These are phyloP conservation scores for Microcos paniculata DNA, from an alignment of 345 rosid species.

Conservation along the genomic window DNA sequence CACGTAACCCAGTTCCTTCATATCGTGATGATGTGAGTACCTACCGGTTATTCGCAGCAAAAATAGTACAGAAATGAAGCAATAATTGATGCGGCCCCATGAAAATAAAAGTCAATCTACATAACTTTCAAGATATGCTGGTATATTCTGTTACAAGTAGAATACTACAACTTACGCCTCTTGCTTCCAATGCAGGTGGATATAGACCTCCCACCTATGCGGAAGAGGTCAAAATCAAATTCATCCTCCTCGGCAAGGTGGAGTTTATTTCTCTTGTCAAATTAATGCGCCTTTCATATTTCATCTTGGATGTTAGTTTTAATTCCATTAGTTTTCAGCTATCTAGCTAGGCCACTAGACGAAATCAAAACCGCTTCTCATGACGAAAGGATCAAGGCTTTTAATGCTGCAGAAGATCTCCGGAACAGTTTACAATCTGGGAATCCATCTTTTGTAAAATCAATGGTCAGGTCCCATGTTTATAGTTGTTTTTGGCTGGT, in stretches of 20 bases:
- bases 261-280: not conserved
- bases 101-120: too few species aligned
- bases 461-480: constrained; percentile 76
- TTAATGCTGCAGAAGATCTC: constrained; percentile 44
- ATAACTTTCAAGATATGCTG: not conserved
- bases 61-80: not conserved
- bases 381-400: constrained; percentile 40
- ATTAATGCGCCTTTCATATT: not conserved
- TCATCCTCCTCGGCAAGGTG: constrained; percentile 43
- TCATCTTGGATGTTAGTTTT: not conserved
- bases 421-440: constrained; percentile 34
- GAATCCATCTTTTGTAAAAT: constrained; percentile 56
- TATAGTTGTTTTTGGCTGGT: constrained; percentile 77
- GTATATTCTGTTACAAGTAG: not conserved
- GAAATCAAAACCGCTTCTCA: constrained; percentile 46
- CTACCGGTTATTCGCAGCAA: not conserved
- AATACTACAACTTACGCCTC: not conserved
- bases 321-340: constrained; percentile 28
- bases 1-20: constrained; percentile 36
- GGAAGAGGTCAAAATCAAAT: constrained; percentile 28
- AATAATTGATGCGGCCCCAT: not conserved
- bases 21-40: constrained; percentile 43
- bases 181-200: constrained; percentile 25
- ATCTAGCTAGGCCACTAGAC: constrained; percentile 45
- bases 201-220: constrained; percentile 14